Evolutionary conservation across 192 early-diverging fungal species (phyloP).

Genomic region (Hyaloraphidium curvatum): DNA sequence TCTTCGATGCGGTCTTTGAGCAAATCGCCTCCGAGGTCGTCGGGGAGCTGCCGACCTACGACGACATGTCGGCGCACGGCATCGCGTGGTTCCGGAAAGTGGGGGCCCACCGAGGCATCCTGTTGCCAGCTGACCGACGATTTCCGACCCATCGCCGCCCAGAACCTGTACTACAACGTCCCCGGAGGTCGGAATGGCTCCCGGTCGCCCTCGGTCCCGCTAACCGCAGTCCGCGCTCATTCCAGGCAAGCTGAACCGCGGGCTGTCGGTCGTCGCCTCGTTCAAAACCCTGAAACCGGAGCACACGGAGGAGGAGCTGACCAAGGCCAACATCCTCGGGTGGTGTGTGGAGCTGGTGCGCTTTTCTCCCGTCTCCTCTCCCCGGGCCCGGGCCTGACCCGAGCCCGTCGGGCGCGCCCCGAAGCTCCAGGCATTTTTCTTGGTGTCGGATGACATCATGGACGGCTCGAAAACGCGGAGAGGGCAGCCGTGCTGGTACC

Average conservation of each 20-base stretch:
- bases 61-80: too few relatives aligned
- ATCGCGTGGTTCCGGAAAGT: too few relatives aligned
- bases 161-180: background rate
- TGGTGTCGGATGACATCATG: slow-evolving; percentile 98
- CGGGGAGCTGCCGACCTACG: too few relatives aligned
- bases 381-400: background rate
- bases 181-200: background rate
- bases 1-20: too few relatives aligned
- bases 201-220: background rate
- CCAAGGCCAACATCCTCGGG: slow-evolving; percentile 74
- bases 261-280: slow-evolving; percentile 81
- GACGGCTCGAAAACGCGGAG: slow-evolving; percentile 87
- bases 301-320: slow-evolving; percentile 59
- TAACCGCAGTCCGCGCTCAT: background rate
- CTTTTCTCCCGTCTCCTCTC: background rate
- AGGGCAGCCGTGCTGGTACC: slow-evolving; percentile 96
- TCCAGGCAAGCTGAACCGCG: slow-evolving; percentile 93
- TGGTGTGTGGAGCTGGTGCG: slow-evolving; percentile 86
- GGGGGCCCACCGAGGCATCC: too few relatives aligned
- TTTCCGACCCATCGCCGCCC: too few relatives aligned
- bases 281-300: slow-evolving; percentile 49
- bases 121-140: too few relatives aligned
- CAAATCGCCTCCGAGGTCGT: too few relatives aligned
- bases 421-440: slow-evolving; percentile 93
- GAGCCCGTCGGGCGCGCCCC: background rate